Percentiles rank a stretch among this genome's conserved stretches.
Evolutionary conservation across 805 yeast genomes (phyloP).

Genomic region (Nakazawaea anatomiae): DNA sequence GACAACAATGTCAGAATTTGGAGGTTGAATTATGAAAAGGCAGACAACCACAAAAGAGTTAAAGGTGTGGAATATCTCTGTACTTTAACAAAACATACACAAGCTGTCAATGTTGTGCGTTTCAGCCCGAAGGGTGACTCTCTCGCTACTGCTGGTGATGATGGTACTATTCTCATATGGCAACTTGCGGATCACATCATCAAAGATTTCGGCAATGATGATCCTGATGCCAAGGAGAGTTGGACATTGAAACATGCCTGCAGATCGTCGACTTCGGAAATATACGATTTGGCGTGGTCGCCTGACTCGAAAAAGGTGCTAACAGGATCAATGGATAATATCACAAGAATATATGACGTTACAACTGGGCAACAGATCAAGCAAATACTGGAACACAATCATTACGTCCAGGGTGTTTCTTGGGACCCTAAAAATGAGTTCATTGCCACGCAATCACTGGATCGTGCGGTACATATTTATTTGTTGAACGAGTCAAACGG

Average conservation of each 20-base stretch:
- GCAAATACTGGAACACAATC: slow-evolving; percentile 68
- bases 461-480: slow-evolving; percentile 74
- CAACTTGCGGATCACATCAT: slow-evolving; percentile 44
- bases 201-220: slow-evolving; percentile 55
- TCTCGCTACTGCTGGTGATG: slow-evolving; percentile 92
- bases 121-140: slow-evolving; percentile 65
- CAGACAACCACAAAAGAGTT: slow-evolving; percentile 15
- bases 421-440: slow-evolving; percentile 89
- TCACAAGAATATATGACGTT: slow-evolving; percentile 61
- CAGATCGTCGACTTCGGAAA: slow-evolving; percentile 61
- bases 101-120: slow-evolving; percentile 88
- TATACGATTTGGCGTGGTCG: slow-evolving; percentile 91
- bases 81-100: slow-evolving; percentile 82
- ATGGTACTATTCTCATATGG: slow-evolving; percentile 87
- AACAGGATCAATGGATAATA: slow-evolving; percentile 91
- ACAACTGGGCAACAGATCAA: slow-evolving; percentile 49
- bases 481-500: slow-evolving; percentile 22
- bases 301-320: slow-evolving; percentile 72
- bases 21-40: slow-evolving; percentile 19
- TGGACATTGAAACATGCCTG: slow-evolving; percentile 66
- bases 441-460: slow-evolving; percentile 86
- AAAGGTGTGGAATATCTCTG: slow-evolving; percentile 64
- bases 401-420: slow-evolving; percentile 91
- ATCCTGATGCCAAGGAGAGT: slow-evolving; percentile 53
- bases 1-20: slow-evolving; percentile 76